Evolutionary conservation across 2,329 filamentous ascomycete genomes (phyloP), one percentile per base, ranked within the genome.

Genomic region (Madurella fahalii): DNA sequence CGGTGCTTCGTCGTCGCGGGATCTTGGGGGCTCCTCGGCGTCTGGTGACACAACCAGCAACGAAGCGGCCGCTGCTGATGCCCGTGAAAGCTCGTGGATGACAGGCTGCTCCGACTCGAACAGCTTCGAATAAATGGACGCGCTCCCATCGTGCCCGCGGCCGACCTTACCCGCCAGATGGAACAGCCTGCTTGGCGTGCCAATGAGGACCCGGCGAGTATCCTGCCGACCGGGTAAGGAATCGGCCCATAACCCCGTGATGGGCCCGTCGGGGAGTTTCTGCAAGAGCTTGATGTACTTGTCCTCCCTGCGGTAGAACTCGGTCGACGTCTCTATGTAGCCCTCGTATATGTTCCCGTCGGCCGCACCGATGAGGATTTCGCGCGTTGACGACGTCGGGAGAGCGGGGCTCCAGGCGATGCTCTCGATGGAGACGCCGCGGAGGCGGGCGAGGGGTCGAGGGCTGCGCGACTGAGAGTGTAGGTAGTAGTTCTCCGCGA

Each of bases 401-500:
- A 93, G 77, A 2, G 90, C 91, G 1, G 94, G 91, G 66, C 95
- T 96, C 94, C 94, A 99, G 37, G 93, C 91, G 58, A 99, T 80
- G 59, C 87, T 88, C 70, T 96, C 92, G 56, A 99, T 90, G 9
- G 84, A 79, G 13, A 96, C 90, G 30, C 90, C 90, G 63, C 93
- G 93, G 50, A 99, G 74, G 53, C 90, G 83, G 13, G 87, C 85
- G 37, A 99, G 77, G 8, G 86, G 81, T 60, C 94, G 90, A 2
- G 93, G 91, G 61, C 92, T 87, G 63, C 90, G 87, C 34, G 92
- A 94, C 69, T 97, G 93, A 11, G 91, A 93, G 70, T 99, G 94
- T 9, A 99, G 87, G 72, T 99, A 99, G 76, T 92, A 99, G 74
- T 95, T 97, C 72, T 99, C 94, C 68, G 91, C 91, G 40, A 91